Base-by-base conservation (phyloP, 2,329 filamentous ascomycete genomes). In the Aspergillus thermomutatus region DNA sequence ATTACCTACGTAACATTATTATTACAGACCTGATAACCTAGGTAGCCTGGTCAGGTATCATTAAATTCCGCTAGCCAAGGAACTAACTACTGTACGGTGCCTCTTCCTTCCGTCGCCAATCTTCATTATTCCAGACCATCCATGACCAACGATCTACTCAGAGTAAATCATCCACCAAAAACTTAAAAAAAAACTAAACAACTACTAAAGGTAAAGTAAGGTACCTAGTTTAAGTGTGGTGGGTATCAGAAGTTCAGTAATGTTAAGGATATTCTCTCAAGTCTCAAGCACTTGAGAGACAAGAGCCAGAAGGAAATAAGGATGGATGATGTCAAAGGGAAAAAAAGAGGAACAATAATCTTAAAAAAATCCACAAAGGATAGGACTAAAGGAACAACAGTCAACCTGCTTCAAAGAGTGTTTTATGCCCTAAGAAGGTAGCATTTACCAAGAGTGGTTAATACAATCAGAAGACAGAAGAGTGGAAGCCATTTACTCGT, bases 71-170 rank as follows among this genome's bases (percentile, higher is more conserved):
- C 51, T 45, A 53, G 54, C 57, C 52, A 37, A 53, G 56, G 31
- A 26, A 56, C 56, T 55, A 55, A 56, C 53, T 55, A 54, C 56
- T 56, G 53, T 60, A 56, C 19, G 47, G 55, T 60, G 61, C 57
- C 60, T 60, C 57, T 60, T 64, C 56, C 60, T 64, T 58, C 58
- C 56, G 58, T 56, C 54, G 58, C 58, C 59, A 64, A 61, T 61
- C 56, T 64, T 63, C 57, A 58, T 61, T 56, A 57, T 60, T 63
- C 59, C 58, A 63, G 50, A 52, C 60, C 58, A 57, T 60, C 61
- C 56, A 57, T 46, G 43, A 48, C 46, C 6, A 23, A 26, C 48
- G 25, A 49, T 49, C 48, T 50, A 25, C 11, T 27, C 4, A 48
- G 23, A 48, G 46, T 26, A 23, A 28, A 34, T 26, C 23, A n/a